Conservation (phyloP, 441 rosid genomes). For the Dalechampia spathulata region DNA sequence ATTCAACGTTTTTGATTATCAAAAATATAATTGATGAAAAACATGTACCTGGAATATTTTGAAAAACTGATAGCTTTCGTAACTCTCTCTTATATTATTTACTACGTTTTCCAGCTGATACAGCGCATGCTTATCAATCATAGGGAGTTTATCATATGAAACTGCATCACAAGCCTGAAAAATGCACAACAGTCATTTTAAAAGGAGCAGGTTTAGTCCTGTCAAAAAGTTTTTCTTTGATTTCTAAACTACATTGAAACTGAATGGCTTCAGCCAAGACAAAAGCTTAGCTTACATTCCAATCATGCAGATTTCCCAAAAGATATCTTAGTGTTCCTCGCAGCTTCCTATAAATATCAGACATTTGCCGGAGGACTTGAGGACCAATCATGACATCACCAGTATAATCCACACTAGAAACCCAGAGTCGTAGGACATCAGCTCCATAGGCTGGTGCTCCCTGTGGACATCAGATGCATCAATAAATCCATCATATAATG, state of each 20-base stretch:
- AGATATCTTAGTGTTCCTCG: slow-evolving; percentile 94
- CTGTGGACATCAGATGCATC: slow-evolving; percentile 39
- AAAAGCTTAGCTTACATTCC: slow-evolving; percentile 54
- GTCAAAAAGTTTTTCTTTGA: not conserved
- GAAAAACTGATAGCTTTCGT: slow-evolving; percentile 83
- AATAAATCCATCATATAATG: slow-evolving; percentile 3
- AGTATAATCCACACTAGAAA: slow-evolving; percentile 94
- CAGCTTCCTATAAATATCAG: slow-evolving; percentile 91
- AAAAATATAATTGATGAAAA: no score
- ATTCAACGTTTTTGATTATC: no score
- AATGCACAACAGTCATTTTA: slow-evolving; percentile 13
- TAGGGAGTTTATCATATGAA: slow-evolving; percentile 68
- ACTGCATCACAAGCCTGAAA: slow-evolving; percentile 71
- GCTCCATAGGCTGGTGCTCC: slow-evolving; percentile 95
- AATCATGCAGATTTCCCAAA: slow-evolving; percentile 92
- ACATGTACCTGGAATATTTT: slow-evolving; percentile 86
- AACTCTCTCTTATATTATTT: slow-evolving; percentile 59
- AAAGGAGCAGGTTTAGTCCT: not conserved
- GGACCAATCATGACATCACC: slow-evolving; percentile 89
- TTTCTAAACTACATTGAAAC: slow-evolving; percentile 1
- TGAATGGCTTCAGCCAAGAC: not conserved
- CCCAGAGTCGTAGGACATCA: slow-evolving; percentile 97
- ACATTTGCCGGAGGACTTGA: slow-evolving; percentile 84
- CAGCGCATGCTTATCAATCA: slow-evolving; percentile 86
- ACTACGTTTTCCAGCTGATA: slow-evolving; percentile 85